phyloP scores from a whole-genome alignment of 2,329 filamentous ascomycete genomes.

The Cordyceps sp. region DNA sequence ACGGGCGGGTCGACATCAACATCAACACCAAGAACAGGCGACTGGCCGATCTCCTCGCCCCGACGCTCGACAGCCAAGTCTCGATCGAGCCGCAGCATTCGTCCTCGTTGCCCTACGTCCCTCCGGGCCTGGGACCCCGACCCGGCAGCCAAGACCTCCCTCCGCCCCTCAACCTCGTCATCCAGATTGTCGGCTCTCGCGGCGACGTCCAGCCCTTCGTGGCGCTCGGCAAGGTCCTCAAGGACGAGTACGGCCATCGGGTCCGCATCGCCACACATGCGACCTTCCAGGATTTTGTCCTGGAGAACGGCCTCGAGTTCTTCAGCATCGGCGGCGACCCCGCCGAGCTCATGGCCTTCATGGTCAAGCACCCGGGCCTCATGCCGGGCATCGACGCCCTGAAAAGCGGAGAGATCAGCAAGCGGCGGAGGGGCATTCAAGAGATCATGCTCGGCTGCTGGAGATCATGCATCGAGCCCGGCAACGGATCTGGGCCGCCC shows the following conservation, averaged over 20 bases:
- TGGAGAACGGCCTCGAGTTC: conserved; percentile 57
- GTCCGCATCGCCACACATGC: conserved; percentile 59
- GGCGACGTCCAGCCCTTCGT: conserved; percentile 66
- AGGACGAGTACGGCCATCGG: conserved; percentile 49
- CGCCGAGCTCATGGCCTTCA: conserved; percentile 67
- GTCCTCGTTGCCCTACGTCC: conserved; percentile 53
- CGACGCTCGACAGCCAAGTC: conserved; percentile 42
- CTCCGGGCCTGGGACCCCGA: conserved; percentile 51
- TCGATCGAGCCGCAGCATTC: conserved; percentile 27
- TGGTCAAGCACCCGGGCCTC: conserved; percentile 77
- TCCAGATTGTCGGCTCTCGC: conserved; percentile 59
- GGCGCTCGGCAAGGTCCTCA: conserved; percentile 48
- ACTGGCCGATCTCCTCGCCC: conserved; percentile 50
- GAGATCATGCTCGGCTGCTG: conserved; percentile 75
- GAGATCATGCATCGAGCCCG: conserved; percentile 69
- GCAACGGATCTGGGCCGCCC: conserved; percentile 42
- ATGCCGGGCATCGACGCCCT: conserved; percentile 71
- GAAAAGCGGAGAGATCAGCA: conserved; percentile 60
- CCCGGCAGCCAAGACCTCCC: conserved; percentile 40
- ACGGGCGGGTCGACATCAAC: conserved; percentile 66
- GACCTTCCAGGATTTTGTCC: conserved; percentile 51
- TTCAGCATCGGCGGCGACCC: conserved; percentile 65
- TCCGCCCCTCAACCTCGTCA: conserved; percentile 49
- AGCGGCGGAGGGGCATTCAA: conserved; percentile 56
- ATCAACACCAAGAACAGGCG: conserved; percentile 55